phyloP scores from a whole-genome alignment of 2,329 filamentous ascomycete genomes.

The Fusarium gaditjirri region DNA sequence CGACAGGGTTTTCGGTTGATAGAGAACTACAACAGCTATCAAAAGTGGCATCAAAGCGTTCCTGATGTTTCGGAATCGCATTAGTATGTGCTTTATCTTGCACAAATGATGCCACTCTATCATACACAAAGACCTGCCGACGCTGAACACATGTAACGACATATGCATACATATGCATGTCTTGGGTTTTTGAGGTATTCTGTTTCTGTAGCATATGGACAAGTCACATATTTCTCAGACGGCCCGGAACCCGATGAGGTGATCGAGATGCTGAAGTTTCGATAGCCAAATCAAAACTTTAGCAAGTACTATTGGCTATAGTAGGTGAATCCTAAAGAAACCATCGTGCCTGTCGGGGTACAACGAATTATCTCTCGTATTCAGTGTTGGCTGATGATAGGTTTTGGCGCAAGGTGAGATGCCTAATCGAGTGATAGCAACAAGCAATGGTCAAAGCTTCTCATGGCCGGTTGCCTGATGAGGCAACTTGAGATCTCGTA shows the following conservation, averaged over 20 bases:
- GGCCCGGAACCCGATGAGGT: not conserved
- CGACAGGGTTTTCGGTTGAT: slow-evolving; percentile 13
- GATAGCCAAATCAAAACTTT: no score
- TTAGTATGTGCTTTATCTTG: not conserved
- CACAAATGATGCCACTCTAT: not conserved
- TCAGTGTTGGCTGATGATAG: not conserved
- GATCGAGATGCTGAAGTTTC: not conserved
- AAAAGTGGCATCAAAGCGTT: slow-evolving; percentile 12
- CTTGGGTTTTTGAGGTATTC: not conserved
- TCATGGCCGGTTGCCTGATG: slow-evolving; percentile 21
- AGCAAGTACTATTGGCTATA: not conserved
- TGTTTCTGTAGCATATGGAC: not conserved
- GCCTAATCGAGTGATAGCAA: slow-evolving; percentile 16
- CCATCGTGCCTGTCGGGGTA: not conserved
- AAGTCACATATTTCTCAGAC: not conserved
- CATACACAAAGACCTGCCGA: not conserved
- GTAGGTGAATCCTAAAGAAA: not conserved
- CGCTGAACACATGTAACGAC: not conserved
- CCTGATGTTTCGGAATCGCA: slow-evolving; percentile 13
- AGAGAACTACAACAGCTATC: slow-evolving; percentile 8
- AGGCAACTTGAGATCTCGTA: slow-evolving; percentile 36
- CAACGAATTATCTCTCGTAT: not conserved
- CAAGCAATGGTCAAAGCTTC: slow-evolving; percentile 32
- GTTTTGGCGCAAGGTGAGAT: not conserved
- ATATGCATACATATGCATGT: not conserved